These are phyloP conservation scores for Rhizophora apiculata DNA, from an alignment of 345 rosid genomes.

Conservation along the genomic window DNA sequence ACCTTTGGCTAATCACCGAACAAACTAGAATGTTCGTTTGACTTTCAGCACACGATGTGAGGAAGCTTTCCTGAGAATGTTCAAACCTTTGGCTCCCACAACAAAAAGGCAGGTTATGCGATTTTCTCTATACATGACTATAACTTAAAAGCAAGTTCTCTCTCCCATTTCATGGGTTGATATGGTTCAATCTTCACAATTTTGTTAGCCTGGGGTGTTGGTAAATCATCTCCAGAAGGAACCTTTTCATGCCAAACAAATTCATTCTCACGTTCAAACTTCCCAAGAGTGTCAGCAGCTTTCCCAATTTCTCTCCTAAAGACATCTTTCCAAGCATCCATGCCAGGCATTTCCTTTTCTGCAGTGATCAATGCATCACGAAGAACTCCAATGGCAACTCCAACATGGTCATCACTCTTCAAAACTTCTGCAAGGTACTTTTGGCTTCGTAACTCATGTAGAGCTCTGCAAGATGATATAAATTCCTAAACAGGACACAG, in stretches of 20 bases:
- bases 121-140: slow-evolving; percentile 2
- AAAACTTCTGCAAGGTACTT: slow-evolving; percentile 46
- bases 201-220: slow-evolving; percentile 52
- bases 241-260: slow-evolving; percentile 54
- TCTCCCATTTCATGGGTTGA: slow-evolving; percentile 44
- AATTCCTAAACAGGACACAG: slow-evolving; percentile 46
- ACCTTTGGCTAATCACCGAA: too few species aligned
- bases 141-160: slow-evolving; percentile 49
- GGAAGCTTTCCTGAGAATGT: too few species aligned
- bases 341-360: slow-evolving; percentile 45
- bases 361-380: slow-evolving; percentile 38
- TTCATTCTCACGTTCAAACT: slow-evolving; percentile 58
- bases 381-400: slow-evolving; percentile 59
- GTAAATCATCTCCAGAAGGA: slow-evolving; percentile 42
- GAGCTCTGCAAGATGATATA: slow-evolving; percentile 44
- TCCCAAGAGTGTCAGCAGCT: slow-evolving; percentile 37
- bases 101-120: not conserved
- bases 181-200: slow-evolving; percentile 55
- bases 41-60: too few species aligned
- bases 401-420: slow-evolving; percentile 38
- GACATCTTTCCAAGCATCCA: slow-evolving; percentile 46
- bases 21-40: too few species aligned
- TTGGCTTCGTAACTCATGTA: slow-evolving; percentile 65
- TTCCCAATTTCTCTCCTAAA: slow-evolving; percentile 45
- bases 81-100: too few species aligned